Conservation (phyloP, 208 protist species). For the Crithidia sp. region DNA sequence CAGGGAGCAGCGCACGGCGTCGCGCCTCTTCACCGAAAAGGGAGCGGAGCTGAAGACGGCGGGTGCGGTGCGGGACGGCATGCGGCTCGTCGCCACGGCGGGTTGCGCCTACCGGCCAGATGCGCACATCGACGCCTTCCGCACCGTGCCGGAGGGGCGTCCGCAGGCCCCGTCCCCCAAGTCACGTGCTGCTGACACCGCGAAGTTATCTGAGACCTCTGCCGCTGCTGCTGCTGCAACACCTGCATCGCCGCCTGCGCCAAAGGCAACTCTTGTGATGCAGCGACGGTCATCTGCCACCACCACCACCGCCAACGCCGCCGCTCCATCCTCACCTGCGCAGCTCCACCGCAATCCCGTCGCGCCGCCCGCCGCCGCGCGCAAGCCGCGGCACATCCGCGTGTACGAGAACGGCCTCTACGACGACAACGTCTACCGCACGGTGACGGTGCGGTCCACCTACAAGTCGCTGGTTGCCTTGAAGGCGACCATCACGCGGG, state of each 20-base stretch:
- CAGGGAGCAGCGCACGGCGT: slow-evolving; percentile 32
- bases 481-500: slow-evolving; percentile 73
- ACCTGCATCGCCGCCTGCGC: not conserved
- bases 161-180: not conserved
- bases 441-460: slow-evolving; percentile 81
- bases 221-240: not conserved
- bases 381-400: slow-evolving; percentile 67
- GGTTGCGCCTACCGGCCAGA: slow-evolving; percentile 42
- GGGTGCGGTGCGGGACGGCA: slow-evolving; percentile 46
- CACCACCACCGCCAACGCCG: not conserved
- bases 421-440: slow-evolving; percentile 74
- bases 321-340: too few relatives aligned
- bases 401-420: slow-evolving; percentile 92
- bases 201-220: not conserved
- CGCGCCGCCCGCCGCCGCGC: not conserved
- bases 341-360: not conserved
- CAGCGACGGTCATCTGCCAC: not conserved
- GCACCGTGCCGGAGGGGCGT: slow-evolving; percentile 7
- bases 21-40: slow-evolving; percentile 64
- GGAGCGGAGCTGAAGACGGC: slow-evolving; percentile 62
- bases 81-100: slow-evolving; percentile 63
- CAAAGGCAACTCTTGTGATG: not conserved
- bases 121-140: slow-evolving; percentile 9
- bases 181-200: not conserved
- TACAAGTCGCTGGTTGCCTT: slow-evolving; percentile 82